These are phyloP conservation scores for Annulohypoxylon moriforme DNA, from an alignment of 495 filamentous ascomycete genomes.

Conservation along the genomic window DNA sequence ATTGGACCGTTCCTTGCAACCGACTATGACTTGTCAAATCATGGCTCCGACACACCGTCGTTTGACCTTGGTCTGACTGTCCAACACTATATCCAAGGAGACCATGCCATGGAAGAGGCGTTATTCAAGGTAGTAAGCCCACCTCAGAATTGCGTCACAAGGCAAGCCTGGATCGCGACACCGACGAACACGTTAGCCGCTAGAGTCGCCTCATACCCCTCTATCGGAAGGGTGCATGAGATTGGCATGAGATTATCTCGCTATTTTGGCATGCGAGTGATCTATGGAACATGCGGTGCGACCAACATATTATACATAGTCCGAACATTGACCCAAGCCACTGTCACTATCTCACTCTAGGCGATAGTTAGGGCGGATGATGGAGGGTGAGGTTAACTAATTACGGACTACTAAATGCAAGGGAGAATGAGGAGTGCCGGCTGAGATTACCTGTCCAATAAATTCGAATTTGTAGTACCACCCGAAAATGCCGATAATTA, in stretches of 20 bases:
- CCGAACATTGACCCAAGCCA: not conserved
- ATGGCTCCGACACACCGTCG: slow-evolving; percentile 13
- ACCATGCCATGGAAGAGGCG: slow-evolving; percentile 1
- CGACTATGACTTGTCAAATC: not conserved
- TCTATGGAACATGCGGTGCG: slow-evolving; percentile 41
- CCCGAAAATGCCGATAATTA: slow-evolving; percentile 22
- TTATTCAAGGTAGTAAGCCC: slow-evolving; percentile 9
- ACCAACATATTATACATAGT: slow-evolving; percentile 25
- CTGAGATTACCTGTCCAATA: slow-evolving; percentile 24
- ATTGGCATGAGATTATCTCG: slow-evolving; percentile 4
- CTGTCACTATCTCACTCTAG: not conserved
- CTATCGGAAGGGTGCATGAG: slow-evolving; percentile 12
- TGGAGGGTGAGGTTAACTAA: slow-evolving; percentile 31
- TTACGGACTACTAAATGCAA: slow-evolving; percentile 26
- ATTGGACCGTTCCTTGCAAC: not conserved
- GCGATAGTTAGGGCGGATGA: slow-evolving; percentile 26
- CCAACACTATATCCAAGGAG: not conserved
- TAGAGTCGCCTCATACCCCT: slow-evolving; percentile 32
- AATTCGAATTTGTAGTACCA: not conserved
- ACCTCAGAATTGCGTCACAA: slow-evolving; percentile 30
- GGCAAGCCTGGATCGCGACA: not conserved
- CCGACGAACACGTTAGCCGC: not conserved
- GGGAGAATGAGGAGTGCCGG: slow-evolving; percentile 19
- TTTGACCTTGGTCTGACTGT: not conserved
- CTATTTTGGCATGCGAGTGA: slow-evolving; percentile 41